Percentiles rank a stretch among this genome's conserved stretches.
phyloP scores from a whole-genome alignment of 768 basidiomycete genomes.

The Leccinum broughii region DNA sequence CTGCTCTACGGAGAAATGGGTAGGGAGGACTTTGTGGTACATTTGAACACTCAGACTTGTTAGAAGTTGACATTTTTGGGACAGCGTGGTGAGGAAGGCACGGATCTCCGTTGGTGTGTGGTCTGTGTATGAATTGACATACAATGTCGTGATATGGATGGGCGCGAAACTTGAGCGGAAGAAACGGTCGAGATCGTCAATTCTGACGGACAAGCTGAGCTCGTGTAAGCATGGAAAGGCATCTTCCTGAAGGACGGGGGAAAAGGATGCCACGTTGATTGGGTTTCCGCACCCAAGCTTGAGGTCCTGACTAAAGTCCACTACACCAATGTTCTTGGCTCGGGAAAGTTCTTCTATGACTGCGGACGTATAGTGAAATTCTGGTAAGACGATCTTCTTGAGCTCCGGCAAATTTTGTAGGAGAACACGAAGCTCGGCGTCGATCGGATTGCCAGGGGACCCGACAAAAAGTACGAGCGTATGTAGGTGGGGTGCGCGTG shows the following conservation, averaged over 20 bases:
- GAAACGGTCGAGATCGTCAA: slow-evolving; percentile 47
- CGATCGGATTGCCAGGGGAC: slow-evolving; percentile 42
- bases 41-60: slow-evolving; percentile 42
- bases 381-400: slow-evolving; percentile 49
- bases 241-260: slow-evolving; percentile 45
- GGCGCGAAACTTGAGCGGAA: slow-evolving; percentile 48
- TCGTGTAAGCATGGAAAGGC: slow-evolving; percentile 57
- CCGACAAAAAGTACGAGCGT: slow-evolving; percentile 47
- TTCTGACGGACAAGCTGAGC: slow-evolving; percentile 46
- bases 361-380: slow-evolving; percentile 48
- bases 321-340: slow-evolving; percentile 40
- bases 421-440: slow-evolving; percentile 41
- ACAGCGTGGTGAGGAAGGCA: slow-evolving; percentile 44
- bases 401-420: slow-evolving; percentile 44
- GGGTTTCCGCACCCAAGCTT: slow-evolving; percentile 49
- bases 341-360: slow-evolving; percentile 49
- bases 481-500: slow-evolving; percentile 53
- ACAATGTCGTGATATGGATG: slow-evolving; percentile 48
- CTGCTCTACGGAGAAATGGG: slow-evolving; percentile 15
- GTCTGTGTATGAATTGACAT: slow-evolving; percentile 48
- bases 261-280: slow-evolving; percentile 45
- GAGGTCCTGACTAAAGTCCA: slow-evolving; percentile 56
- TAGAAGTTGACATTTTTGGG: slow-evolving; percentile 50
- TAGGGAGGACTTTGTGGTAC: slow-evolving; percentile 21
- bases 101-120: slow-evolving; percentile 45